phyloP scores from a whole-genome alignment of 2,329 filamentous ascomycete genomes.

The Lasiodiplodia theobromae region DNA sequence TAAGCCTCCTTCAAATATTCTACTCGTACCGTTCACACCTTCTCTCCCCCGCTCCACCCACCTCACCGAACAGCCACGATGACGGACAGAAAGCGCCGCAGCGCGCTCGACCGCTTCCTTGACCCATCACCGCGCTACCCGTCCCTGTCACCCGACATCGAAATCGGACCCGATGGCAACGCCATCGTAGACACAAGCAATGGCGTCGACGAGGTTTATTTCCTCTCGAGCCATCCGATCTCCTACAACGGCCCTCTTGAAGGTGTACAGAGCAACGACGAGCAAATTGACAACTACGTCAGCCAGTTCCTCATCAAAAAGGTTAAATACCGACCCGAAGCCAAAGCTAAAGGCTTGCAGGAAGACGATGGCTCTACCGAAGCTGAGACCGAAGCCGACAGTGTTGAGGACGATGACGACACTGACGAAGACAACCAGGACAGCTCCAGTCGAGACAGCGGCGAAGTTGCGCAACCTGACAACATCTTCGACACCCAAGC shows the following conservation, averaged over 20 bases:
- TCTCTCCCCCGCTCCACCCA: neutral
- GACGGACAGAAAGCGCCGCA: neutral
- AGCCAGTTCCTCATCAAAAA: neutral
- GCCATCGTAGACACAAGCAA: neutral
- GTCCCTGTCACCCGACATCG: conserved; percentile 9
- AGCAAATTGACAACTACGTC: conserved; percentile 5
- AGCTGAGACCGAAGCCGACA: neutral
- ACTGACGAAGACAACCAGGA: neutral
- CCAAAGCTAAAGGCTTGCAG: neutral
- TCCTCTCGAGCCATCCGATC: conserved; percentile 5
- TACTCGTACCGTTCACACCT: neutral
- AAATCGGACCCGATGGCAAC: neutral
- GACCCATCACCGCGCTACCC: neutral
- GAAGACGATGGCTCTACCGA: neutral
- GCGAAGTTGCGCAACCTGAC: neutral
- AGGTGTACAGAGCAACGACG: neutral
- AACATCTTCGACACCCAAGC: conserved; percentile 1
- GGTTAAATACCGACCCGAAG: neutral
- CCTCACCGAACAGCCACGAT: neutral
- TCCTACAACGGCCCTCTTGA: neutral
- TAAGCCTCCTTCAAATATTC: neutral
- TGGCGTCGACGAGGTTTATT: conserved; percentile 8
- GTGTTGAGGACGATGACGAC: neutral
- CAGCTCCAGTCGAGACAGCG: neutral
- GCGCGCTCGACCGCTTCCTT: neutral